phyloP scores from a whole-genome alignment of 2,329 filamentous ascomycete genomes.

The Xylariomycetidae sp. region DNA sequence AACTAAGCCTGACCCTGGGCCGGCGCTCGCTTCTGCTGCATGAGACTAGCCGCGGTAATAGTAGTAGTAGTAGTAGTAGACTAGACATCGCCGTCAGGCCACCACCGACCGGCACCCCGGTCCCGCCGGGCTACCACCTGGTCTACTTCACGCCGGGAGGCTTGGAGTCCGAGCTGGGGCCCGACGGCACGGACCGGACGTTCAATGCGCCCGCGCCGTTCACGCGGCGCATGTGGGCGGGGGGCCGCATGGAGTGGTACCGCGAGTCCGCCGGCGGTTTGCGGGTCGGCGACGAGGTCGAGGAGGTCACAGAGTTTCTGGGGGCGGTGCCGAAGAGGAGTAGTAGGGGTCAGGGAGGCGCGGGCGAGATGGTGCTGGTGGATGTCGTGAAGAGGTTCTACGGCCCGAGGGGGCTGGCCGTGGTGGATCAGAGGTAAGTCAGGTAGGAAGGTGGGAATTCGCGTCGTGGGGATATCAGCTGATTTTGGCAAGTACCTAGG shows the following conservation, averaged over 20 bases:
- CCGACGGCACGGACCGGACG: conserved; percentile 55
- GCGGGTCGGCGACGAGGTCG: conserved; percentile 49
- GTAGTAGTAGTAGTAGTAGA: too few species aligned
- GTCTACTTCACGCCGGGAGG: conserved; percentile 59
- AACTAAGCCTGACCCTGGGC: conserved; percentile 54
- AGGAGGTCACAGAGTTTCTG: conserved; percentile 52
- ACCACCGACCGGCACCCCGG: conserved; percentile 38
- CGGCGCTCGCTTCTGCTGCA: conserved; percentile 39
- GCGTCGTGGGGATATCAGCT: neutral
- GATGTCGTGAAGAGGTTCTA: conserved; percentile 58
- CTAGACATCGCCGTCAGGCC: conserved; percentile 33
- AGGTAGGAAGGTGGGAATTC: neutral
- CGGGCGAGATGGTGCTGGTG: conserved; percentile 60
- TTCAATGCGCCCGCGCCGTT: conserved; percentile 58
- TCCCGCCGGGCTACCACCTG: conserved; percentile 59
- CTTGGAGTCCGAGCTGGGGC: conserved; percentile 48
- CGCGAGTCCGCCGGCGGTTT: conserved; percentile 24
- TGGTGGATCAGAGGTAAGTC: conserved; percentile 49
- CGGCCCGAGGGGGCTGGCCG: conserved; percentile 43
- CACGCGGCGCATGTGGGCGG: conserved; percentile 64
- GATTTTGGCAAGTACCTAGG: conserved; percentile 8
- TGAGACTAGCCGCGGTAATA: too few species aligned
- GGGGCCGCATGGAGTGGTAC: conserved; percentile 53
- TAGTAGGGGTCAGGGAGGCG: conserved; percentile 41
- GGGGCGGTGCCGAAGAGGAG: conserved; percentile 52